Base-by-base conservation (phyloP, 139 green algal species). In the Chlorella sp. region DNA sequence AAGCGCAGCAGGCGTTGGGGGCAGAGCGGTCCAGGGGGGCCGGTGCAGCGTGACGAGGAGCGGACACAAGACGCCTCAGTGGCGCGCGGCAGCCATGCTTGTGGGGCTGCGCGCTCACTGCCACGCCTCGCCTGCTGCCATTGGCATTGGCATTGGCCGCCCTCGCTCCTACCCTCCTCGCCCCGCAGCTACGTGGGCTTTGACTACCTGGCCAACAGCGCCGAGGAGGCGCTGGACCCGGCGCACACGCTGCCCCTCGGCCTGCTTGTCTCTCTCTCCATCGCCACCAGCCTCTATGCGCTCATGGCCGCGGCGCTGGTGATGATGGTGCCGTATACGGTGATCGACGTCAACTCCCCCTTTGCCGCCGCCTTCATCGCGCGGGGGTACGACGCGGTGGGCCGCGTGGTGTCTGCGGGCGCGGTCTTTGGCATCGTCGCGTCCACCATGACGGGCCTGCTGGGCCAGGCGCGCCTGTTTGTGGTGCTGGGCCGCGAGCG, bases 391-490 rank as follows among this genome's bases (percentile, higher is more conserved):
- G n/a, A 8, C 11, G 11, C 6, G 45, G 66, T 62, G 66, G 1
- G 2, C 8, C 45, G n/a, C 0, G 33, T 82, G 8, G 79, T 85
- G 38, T 85, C 74, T 0, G 66, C 71, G 41, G 74, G 79, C 14
- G 79, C 79, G 8, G 60, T 84, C 41, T 35, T 78, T 11, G 93
- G 90, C 73, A 95, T 97, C 68, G 71, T 92, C 12, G 94, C 91
- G 19, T 77, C 63, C 15, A 76, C 90, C 36, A 83, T 95, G 72
- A 86, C 85, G 1, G 78, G 78, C 14, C 81, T 96, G 29, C 83
- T 97, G 74, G 92, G 88, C 23, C 87, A 95, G 71, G 86, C 90
- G 9, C 82, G 94, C 29, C 87, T 98, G 65, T 89, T 91, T 74
- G 86, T 95, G 46, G 87, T 91, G 33, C 84, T 98, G 66, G 91